phyloP scores from a whole-genome alignment of 139 green algal species.

The Chlorella sp. region DNA sequence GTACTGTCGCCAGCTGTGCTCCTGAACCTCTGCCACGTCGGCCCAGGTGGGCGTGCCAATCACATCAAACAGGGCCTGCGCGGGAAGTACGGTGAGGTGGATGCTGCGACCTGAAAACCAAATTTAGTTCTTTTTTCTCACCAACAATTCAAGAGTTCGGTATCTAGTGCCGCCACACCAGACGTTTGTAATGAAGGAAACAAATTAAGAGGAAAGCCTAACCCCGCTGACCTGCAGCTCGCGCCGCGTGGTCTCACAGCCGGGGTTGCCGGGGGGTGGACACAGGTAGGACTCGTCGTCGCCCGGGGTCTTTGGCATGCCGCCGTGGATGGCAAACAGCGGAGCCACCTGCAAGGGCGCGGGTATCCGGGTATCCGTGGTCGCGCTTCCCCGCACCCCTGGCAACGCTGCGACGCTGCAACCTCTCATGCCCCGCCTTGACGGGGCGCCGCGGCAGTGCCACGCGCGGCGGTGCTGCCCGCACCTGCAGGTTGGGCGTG shows the following conservation, averaged over 20 bases:
- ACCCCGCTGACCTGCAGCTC: conserved; percentile 61
- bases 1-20: conserved; percentile 73
- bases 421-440: no score
- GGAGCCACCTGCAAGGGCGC: conserved; percentile 60
- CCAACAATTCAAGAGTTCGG: no score
- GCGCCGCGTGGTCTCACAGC: conserved; percentile 45
- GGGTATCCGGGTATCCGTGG: not conserved
- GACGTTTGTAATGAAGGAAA: not conserved
- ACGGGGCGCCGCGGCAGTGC: no score
- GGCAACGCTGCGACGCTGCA: no score
- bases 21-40: conserved; percentile 73
- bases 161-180: no score
- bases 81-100: no score
- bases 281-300: conserved; percentile 47
- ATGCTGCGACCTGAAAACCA: no score
- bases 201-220: not conserved
- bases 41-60: conserved; percentile 86
- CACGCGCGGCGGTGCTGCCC: no score
- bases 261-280: no score
- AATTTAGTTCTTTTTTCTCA: no score
- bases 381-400: not conserved
- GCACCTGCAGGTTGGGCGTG: conserved; percentile 71
- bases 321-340: conserved; percentile 78
- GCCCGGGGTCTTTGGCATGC: conserved; percentile 60
- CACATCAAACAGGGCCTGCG: conserved; percentile 82